These are phyloP conservation scores for Macrocystidia cucumis DNA, from an alignment of 1,284 basidiomycete species.

Conservation along the genomic window DNA sequence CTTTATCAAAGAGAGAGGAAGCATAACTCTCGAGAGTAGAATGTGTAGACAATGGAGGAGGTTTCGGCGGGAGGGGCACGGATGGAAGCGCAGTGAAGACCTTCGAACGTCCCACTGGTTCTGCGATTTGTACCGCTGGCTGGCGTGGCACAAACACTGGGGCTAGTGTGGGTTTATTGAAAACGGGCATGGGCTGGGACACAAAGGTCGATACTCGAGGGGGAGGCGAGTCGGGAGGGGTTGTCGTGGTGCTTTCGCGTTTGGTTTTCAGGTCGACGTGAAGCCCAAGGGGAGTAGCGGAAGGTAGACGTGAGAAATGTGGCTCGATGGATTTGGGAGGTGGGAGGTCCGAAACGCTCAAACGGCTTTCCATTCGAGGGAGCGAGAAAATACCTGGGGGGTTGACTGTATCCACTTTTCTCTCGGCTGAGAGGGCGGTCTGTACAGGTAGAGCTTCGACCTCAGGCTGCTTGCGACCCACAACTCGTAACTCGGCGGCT, in stretches of 20 bases:
- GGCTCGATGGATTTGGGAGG: too few relatives aligned
- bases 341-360: slow-evolving; percentile 49
- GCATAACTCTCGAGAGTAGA: slow-evolving; percentile 43
- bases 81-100: slow-evolving; percentile 19
- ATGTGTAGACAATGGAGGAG: slow-evolving; percentile 36
- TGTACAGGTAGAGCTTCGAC: slow-evolving; percentile 16
- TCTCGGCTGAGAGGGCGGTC: neutral
- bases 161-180: slow-evolving; percentile 50
- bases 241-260: slow-evolving; percentile 38
- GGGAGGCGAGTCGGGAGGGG: slow-evolving; percentile 53
- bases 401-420: too few relatives aligned
- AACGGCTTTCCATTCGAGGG: slow-evolving; percentile 20
- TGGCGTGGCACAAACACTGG: slow-evolving; percentile 47
- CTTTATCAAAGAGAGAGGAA: slow-evolving; percentile 43
- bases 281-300: too few relatives aligned
- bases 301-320: too few relatives aligned
- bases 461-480: slow-evolving; percentile 45
- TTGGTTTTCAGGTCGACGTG: too few relatives aligned
- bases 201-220: slow-evolving; percentile 21
- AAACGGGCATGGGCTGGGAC: slow-evolving; percentile 35
- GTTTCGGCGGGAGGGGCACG: slow-evolving; percentile 24
- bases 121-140: too few relatives aligned
- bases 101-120: too few relatives aligned
- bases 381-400: too few relatives aligned
- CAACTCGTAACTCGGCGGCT: slow-evolving; percentile 63